Conservation (phyloP, 176 grass and related monocot species). For the Eleusine coracana region DNA sequence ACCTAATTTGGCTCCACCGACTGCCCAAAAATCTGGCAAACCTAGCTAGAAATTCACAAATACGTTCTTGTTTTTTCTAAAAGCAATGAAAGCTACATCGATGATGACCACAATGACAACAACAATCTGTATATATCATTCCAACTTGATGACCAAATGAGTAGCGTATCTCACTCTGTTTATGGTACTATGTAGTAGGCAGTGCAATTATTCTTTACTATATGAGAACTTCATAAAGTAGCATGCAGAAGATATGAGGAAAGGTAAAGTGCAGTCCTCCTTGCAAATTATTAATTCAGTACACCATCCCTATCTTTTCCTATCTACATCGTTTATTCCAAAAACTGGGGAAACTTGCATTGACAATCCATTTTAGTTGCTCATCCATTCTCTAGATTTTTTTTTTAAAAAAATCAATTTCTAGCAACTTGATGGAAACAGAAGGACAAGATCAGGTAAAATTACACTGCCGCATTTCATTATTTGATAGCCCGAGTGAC, state of each 20-base stretch:
- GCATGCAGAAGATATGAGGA: background rate
- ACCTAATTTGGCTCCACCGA: background rate
- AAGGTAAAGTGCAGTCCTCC: conserved; percentile 32
- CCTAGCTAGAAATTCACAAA: background rate
- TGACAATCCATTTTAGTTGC: background rate
- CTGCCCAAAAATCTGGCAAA: background rate
- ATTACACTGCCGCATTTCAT: no score
- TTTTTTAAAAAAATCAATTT: no score
- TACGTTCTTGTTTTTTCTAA: background rate
- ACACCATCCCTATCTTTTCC: background rate
- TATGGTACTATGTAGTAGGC: conserved; percentile 4
- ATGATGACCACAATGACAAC: conserved; percentile 37
- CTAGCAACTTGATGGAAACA: no score
- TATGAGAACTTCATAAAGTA: conserved; percentile 17
- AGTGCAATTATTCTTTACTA: conserved; percentile 34
- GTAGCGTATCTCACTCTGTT: conserved; percentile 38
- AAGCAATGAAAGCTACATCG: background rate
- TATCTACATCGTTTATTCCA: conserved; percentile 14
- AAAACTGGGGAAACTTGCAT: background rate
- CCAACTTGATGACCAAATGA: conserved; percentile 41
- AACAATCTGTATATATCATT: conserved; percentile 8
- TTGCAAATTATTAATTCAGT: conserved; percentile 13
- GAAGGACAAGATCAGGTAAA: no score
- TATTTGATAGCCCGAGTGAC: no score
- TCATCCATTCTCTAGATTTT: background rate